Evolutionary conservation across 257 asterid genomes (phyloP).

Genomic region (Petunia secreta): DNA sequence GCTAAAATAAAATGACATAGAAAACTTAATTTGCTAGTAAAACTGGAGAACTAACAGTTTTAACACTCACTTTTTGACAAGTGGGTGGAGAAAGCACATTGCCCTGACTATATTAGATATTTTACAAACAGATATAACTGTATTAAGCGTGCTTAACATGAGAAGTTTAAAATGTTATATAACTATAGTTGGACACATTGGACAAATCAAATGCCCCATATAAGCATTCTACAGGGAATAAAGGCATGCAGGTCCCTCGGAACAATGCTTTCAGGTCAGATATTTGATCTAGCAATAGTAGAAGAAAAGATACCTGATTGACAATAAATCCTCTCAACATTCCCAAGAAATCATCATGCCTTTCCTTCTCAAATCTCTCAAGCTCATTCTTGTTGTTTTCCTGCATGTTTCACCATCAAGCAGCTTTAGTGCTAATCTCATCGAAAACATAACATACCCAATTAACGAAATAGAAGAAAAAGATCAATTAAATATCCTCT

Average conservation of each 20-base stretch:
- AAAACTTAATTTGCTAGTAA: neutral
- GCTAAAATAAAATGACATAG: neutral
- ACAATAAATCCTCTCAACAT: conserved; percentile 93
- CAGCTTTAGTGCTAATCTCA: neutral
- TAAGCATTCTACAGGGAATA: neutral
- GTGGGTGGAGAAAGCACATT: conserved; percentile 16
- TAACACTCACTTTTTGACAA: neutral
- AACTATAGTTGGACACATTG: conserved; percentile 5
- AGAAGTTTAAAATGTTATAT: neutral
- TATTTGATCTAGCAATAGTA: neutral
- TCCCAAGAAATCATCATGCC: conserved; percentile 76
- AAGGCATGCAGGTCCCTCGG: neutral
- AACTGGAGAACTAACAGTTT: neutral
- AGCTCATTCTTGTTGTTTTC: conserved; percentile 87
- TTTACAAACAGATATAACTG: neutral
- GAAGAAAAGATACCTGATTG: conserved; percentile 69
- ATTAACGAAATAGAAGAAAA: neutral
- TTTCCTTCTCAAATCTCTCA: conserved; percentile 87
- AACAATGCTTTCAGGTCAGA: neutral
- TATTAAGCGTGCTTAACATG: conserved; percentile 14
- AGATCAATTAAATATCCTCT: conserved; percentile 3
- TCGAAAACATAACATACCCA: neutral
- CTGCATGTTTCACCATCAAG: conserved; percentile 48
- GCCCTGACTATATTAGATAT: neutral
- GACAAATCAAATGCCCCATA: neutral